Evolutionary conservation across 768 basidiomycete species (phyloP).

Genomic region (Candolleomyces eurysporus): DNA sequence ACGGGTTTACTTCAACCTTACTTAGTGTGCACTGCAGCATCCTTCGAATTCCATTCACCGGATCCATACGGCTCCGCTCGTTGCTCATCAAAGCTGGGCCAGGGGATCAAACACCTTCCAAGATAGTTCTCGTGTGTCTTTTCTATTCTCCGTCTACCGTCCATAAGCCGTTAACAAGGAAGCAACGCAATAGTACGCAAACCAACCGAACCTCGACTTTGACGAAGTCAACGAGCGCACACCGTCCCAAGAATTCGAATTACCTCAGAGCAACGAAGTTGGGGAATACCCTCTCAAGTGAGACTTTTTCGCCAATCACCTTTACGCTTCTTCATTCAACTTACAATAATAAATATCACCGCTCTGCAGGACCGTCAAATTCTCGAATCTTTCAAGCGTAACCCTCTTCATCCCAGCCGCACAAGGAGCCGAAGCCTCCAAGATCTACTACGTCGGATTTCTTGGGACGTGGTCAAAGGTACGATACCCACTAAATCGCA

Average conservation of each 20-base stretch:
- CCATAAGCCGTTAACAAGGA: background rate
- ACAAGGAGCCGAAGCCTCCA: slow-evolving; percentile 74
- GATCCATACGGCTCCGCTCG: slow-evolving; percentile 79
- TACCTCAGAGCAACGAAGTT: slow-evolving; percentile 70
- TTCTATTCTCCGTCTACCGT: background rate
- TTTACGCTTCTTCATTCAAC: background rate
- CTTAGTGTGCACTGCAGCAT: slow-evolving; percentile 45
- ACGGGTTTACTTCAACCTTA: background rate
- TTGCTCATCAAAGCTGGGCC: slow-evolving; percentile 86
- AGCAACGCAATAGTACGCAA: slow-evolving; percentile 56
- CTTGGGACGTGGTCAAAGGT: slow-evolving; percentile 82
- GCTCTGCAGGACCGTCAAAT: slow-evolving; percentile 71
- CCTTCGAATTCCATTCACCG: slow-evolving; percentile 83
- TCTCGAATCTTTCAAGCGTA: slow-evolving; percentile 77
- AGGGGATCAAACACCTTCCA: slow-evolving; percentile 69
- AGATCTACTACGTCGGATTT: slow-evolving; percentile 84
- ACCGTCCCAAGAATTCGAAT: slow-evolving; percentile 69
- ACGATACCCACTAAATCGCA: slow-evolving; percentile 11
- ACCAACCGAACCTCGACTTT: slow-evolving; percentile 80
- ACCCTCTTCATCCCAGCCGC: slow-evolving; percentile 80
- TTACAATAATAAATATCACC: no score
- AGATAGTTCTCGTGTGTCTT: slow-evolving; percentile 61
- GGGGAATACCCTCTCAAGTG: slow-evolving; percentile 87
- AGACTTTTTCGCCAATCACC: background rate
- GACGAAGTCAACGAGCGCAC: slow-evolving; percentile 60